Percentiles rank a stretch among this genome's conserved stretches.
Evolutionary conservation across 2,329 filamentous ascomycete species (phyloP).

Genomic region (Alternaria burnsii): DNA sequence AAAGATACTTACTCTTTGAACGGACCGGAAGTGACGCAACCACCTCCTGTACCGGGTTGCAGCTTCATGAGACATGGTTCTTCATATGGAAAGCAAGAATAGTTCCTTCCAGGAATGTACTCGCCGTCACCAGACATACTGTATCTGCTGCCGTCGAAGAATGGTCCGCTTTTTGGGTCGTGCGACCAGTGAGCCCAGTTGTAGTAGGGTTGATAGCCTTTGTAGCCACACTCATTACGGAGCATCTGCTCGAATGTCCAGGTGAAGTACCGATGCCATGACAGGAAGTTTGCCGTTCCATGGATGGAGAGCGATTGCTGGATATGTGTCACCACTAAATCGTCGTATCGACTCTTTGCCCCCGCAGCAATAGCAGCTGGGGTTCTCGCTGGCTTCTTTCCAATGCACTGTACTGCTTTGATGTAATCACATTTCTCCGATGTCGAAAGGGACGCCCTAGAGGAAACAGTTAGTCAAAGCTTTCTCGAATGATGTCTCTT

Average conservation of each 20-base stretch:
- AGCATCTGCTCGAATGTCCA: conserved; percentile 54
- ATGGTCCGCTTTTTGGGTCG: conserved; percentile 56
- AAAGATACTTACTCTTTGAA: conserved; percentile 54
- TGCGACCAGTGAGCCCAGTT: conserved; percentile 60
- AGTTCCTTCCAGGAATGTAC: conserved; percentile 36
- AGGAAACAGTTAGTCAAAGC: neutral
- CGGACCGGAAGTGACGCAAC: conserved; percentile 62
- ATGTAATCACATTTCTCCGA: conserved; percentile 41
- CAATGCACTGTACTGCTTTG: conserved; percentile 42
- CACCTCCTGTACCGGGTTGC: conserved; percentile 59
- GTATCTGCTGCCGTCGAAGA: conserved; percentile 64
- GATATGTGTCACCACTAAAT: conserved; percentile 45
- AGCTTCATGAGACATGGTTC: conserved; percentile 15
- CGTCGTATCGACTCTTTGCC: conserved; percentile 42
- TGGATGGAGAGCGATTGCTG: conserved; percentile 42
- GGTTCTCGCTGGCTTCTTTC: conserved; percentile 33
- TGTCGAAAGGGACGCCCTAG: conserved; percentile 29
- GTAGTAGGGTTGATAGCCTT: conserved; percentile 57
- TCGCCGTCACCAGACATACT: conserved; percentile 58
- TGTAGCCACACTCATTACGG: conserved; percentile 53
- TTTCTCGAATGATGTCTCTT: neutral
- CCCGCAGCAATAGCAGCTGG: conserved; percentile 32
- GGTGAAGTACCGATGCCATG: conserved; percentile 55
- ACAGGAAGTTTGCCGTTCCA: conserved; percentile 41
- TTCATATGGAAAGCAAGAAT: conserved; percentile 32